Evolutionary conservation across 169 alveolate species (phyloP), one percentile per base, ranked within the genome.

Genomic region (Theileria luwenshuni): DNA sequence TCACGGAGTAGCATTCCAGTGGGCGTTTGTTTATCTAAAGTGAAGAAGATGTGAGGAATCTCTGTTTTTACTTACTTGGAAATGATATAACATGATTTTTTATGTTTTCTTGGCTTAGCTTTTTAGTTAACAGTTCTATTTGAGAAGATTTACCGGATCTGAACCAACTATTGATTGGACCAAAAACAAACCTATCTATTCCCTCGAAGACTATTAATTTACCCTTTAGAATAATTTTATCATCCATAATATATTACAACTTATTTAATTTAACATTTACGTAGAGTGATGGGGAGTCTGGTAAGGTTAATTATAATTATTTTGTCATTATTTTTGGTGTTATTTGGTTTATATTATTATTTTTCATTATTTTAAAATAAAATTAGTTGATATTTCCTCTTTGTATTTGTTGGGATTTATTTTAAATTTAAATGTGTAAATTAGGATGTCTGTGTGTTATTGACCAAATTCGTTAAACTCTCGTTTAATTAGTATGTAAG

Each of bases 141-240:
- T 95, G 96, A 17, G 98, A 86, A 5, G 98, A 83, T 84, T 96
- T 96, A 30, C 99, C 99, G 27, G 97, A 94, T 42, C 98, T 91
- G 19, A 32, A 0, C 5, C 15, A 25, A 17, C 12, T 12, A 8
- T 42, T 25, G 21, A 10, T 10, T n/a, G 17, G 33, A 17, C 15
- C 21, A 45, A 54, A 19, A 79, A 33, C 73, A 3, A 60, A 92
- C 95, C 95, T 85, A 84, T 96, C 99, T 2, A 96, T 85, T 0
- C 99, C 99, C 80, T 96, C 99, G 32, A 96, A 91, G 12, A 95
- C 98, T 17, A 96, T 91, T 67, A 96, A 95, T 41, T 90, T 63
- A 2, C 99, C 99, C 42, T 95, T 79, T 43, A 41, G 10, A 28
- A 10, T 35, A 8, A 15, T 67, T 32, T 43, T 32, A 43, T 28